phyloP scores from a whole-genome alignment of 129 eudicot species.

The Tagetes erecta region DNA sequence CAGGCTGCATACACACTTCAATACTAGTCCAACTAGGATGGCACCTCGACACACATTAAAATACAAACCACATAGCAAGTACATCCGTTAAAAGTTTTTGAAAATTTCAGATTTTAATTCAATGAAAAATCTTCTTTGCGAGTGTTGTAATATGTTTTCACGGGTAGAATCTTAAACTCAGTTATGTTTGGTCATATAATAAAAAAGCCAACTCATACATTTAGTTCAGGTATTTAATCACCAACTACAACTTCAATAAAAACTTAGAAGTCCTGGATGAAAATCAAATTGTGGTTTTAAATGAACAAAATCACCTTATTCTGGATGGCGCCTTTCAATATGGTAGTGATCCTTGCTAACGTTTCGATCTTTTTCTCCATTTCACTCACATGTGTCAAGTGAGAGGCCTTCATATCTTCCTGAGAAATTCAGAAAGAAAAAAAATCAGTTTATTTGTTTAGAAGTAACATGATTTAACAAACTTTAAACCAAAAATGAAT shows the following conservation, averaged over 20 bases:
- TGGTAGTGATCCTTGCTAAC: constrained; percentile 75
- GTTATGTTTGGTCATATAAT: not conserved
- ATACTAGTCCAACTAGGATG: too few relatives aligned
- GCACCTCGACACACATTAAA: not conserved
- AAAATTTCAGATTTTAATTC: not conserved
- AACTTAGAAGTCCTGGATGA: not conserved
- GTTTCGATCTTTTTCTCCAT: constrained; percentile 96
- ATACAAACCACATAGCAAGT: not conserved
- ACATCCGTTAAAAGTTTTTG: not conserved
- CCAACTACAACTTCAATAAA: not conserved
- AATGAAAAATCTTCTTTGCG: not conserved
- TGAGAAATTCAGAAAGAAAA: constrained; percentile 21
- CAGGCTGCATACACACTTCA: not conserved
- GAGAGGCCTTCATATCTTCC: constrained; percentile 92
- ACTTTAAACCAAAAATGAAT: constrained; percentile 6
- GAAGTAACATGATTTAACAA: not conserved
- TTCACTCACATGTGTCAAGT: constrained; percentile 89
- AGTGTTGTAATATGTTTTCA: not conserved
- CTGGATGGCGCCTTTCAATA: constrained; percentile 78
- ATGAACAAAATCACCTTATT: constrained; percentile 57
- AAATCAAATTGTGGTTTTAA: not conserved
- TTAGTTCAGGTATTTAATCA: not conserved
- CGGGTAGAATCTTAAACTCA: not conserved
- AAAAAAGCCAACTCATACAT: not conserved
- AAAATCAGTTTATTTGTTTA: constrained; percentile 1